phyloP scores from a whole-genome alignment of 345 rosid species.

The Citrus sinensis region DNA sequence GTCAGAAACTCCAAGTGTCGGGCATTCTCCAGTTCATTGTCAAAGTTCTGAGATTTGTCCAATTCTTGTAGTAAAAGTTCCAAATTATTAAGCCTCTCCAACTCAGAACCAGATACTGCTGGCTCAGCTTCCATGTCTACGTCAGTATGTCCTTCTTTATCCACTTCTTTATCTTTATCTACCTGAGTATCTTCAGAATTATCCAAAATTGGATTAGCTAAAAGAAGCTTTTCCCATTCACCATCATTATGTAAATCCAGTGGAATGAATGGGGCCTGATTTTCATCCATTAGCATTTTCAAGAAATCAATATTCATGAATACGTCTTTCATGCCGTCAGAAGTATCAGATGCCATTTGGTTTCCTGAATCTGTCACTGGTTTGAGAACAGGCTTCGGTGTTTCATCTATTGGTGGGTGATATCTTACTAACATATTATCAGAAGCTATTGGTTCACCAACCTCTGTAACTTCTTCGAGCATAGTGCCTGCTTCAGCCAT shows the following conservation, averaged over 20 bases:
- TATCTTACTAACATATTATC: slow-evolving; percentile 70
- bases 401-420: slow-evolving; percentile 50
- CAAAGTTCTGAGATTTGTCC: slow-evolving; percentile 40
- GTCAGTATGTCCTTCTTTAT: slow-evolving; percentile 28
- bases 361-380: slow-evolving; percentile 20
- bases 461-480: slow-evolving; percentile 47
- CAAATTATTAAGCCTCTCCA: slow-evolving; percentile 33
- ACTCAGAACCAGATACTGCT: slow-evolving; percentile 23
- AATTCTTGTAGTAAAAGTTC: slow-evolving; percentile 44
- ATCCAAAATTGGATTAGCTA: slow-evolving; percentile 38
- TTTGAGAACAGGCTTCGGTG: slow-evolving; percentile 27
- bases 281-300: slow-evolving; percentile 69
- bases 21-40: slow-evolving; percentile 37
- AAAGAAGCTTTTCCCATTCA: slow-evolving; percentile 75
- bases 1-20: slow-evolving; percentile 50
- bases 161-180: slow-evolving; percentile 30
- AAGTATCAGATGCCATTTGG: slow-evolving; percentile 24
- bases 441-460: slow-evolving; percentile 33
- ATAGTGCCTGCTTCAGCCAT: slow-evolving; percentile 57
- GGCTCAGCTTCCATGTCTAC: slow-evolving; percentile 31
- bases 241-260: slow-evolving; percentile 70
- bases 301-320: slow-evolving; percentile 57
- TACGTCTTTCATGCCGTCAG: slow-evolving; percentile 52
- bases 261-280: slow-evolving; percentile 50
- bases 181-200: slow-evolving; percentile 26